These are phyloP conservation scores for Nicotiana tomentosiformis DNA, from an alignment of 257 asterid genomes.

Conservation along the genomic window DNA sequence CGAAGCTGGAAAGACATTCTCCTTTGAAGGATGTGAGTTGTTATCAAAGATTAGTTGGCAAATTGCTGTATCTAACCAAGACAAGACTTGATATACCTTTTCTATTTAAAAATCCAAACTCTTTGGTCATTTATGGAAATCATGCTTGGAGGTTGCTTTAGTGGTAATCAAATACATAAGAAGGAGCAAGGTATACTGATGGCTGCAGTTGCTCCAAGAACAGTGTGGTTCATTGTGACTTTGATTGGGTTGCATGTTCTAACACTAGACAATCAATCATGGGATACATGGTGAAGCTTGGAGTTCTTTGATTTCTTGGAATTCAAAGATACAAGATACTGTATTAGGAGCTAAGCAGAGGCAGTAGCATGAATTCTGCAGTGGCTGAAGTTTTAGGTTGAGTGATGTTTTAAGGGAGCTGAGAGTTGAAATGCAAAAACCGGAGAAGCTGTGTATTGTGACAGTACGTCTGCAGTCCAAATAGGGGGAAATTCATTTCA, in stretches of 20 bases:
- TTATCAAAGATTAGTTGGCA: not conserved
- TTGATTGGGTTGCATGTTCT: not conserved
- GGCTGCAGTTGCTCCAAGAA: not conserved
- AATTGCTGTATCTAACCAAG: not conserved
- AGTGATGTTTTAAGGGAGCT: not conserved
- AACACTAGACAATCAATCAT: not conserved
- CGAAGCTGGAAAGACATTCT: not conserved
- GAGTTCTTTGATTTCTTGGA: not conserved
- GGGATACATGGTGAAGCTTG: not conserved
- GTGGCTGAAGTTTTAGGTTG: not conserved
- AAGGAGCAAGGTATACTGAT: not conserved
- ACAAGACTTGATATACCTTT: not conserved
- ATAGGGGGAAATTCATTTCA: not conserved
- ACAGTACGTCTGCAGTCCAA: not conserved
- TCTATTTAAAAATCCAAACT: not conserved
- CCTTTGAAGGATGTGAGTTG: not conserved
- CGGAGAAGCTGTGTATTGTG: not conserved
- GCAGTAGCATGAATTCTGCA: not conserved
- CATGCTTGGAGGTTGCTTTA: not conserved
- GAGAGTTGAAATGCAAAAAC: not conserved
- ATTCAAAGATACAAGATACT: not conserved
- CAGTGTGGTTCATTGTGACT: not conserved
- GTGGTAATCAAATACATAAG: not conserved
- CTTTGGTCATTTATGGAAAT: not conserved
- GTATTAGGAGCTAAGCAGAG: not conserved